A percentile compares a stretch with the other conserved stretches of the same genome.
Evolutionary conservation across 208 protist genomes (phyloP).

Genomic region (Zelonia costaricensis): DNA sequence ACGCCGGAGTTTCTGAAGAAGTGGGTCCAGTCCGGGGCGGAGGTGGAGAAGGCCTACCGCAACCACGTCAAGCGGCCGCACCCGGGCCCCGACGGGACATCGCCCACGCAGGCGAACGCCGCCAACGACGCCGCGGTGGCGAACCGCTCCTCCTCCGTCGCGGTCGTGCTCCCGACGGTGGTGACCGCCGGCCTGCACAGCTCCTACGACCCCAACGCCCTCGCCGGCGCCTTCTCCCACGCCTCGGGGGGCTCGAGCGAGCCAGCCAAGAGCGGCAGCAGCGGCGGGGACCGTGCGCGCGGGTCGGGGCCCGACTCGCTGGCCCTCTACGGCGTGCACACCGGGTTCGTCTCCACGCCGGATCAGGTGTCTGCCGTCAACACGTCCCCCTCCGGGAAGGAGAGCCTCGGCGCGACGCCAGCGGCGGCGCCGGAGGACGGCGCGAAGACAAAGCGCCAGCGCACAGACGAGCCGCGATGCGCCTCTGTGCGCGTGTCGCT

Average conservation of each 20-base stretch:
- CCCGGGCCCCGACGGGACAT: not conserved
- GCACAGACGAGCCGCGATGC: not conserved
- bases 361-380: not conserved
- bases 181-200: conserved; percentile 10
- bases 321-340: conserved; percentile 32
- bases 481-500: not conserved
- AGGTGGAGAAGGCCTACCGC: conserved; percentile 22
- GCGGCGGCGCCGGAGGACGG: not conserved
- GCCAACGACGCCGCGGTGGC: not conserved
- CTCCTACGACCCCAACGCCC: conserved; percentile 8
- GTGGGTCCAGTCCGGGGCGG: conserved; percentile 34
- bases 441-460: not conserved
- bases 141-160: conserved; percentile 5
- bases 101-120: not conserved
- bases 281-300: conserved; percentile 1
- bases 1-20: conserved; percentile 50
- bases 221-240: conserved; percentile 2
- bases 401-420: too few species aligned
- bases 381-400: not conserved
- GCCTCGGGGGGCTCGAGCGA: conserved; percentile 7
- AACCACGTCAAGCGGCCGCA: conserved; percentile 11
- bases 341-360: conserved; percentile 29
- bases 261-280: not conserved
- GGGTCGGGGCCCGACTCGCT: conserved; percentile 14
- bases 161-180: conserved; percentile 2